Base-by-base conservation (phyloP, 2,329 filamentous ascomycete genomes). In the Fusarium palustre region DNA sequence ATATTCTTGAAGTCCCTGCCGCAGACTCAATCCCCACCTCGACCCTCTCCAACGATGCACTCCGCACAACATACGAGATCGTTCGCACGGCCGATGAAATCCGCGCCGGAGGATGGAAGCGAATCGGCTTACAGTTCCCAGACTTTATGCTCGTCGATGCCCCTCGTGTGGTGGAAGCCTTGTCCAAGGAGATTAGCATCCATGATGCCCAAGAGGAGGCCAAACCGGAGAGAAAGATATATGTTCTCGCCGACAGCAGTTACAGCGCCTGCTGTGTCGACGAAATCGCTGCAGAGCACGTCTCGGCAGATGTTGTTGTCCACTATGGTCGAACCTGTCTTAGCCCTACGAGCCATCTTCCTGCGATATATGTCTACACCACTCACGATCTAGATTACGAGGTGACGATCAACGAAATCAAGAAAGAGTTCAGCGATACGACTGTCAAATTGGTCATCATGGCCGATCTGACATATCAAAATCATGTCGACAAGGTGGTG, bases 191-290 rank as follows among this genome's bases (percentile, higher is more conserved):
- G 52, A 68, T 81, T 7, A 47, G 25, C 3, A 25, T 55, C 5
- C 53, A 56, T 1, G 68, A 72, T 34, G 64, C 57, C 1, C 59
- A 55, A 13, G 61, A 57, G 30, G 50, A 68, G 16, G 34, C 20
- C 12, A 58, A 50, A 34, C 11, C 24, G 5, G 64, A 71, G 42
- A 70, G 57, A 57, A 77, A 85, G 66, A 84, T 98, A 54, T 97
- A 92, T 73, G 94, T 99, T 64, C 84, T 99, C 20, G 96, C 91
- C 33, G 96, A 99, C 79, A 98, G 96, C 4, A 97, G 95, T 3
- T 99, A 98, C 80, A 97, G 96, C 63, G 91, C 95, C 1, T 99
- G 96, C 81, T 99, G 96, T 76, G 94, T 98, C 20, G 96, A 99
- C 76, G 96, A 99, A 81, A 91, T 98, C 41, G 96, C 96, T 0